phyloP scores from a whole-genome alignment of 2,329 filamentous ascomycete genomes.

The Venturiaceae sp. region DNA sequence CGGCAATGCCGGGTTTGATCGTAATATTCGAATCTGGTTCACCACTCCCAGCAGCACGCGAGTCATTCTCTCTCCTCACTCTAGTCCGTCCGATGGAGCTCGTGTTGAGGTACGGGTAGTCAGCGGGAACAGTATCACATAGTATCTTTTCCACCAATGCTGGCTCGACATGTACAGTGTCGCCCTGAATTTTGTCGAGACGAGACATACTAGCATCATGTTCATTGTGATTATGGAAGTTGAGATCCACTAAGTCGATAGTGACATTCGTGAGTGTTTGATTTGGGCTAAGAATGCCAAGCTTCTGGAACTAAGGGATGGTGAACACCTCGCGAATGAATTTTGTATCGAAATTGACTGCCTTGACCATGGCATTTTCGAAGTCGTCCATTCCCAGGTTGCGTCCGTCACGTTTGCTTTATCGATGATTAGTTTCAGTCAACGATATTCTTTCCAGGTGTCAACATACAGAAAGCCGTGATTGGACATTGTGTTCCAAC shows the following conservation, averaged over 20 bases:
- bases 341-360: neutral
- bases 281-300: neutral
- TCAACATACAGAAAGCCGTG: slow-evolving; percentile 6
- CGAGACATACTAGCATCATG: slow-evolving; percentile 7
- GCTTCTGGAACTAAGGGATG: neutral
- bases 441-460: neutral
- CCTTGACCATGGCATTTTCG: neutral
- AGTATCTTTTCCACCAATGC: neutral
- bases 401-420: neutral
- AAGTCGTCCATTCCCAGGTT: slow-evolving; percentile 3
- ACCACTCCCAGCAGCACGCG: neutral
- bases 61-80: slow-evolving; percentile 2
- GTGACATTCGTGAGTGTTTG: neutral
- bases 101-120: slow-evolving; percentile 1
- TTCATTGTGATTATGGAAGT: slow-evolving; percentile 1
- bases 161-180: neutral
- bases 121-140: neutral
- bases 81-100: slow-evolving; percentile 5
- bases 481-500: slow-evolving; percentile 9
- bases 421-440: neutral
- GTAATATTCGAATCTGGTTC: neutral
- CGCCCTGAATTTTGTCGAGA: slow-evolving; percentile 4
- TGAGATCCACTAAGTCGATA: slow-evolving; percentile 4
- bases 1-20: neutral
- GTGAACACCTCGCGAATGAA: neutral